Percentiles rank a stretch among this genome's conserved stretches.
Evolutionary conservation across 768 basidiomycete species (phyloP).

Genomic region (Naganishia kalamii): DNA sequence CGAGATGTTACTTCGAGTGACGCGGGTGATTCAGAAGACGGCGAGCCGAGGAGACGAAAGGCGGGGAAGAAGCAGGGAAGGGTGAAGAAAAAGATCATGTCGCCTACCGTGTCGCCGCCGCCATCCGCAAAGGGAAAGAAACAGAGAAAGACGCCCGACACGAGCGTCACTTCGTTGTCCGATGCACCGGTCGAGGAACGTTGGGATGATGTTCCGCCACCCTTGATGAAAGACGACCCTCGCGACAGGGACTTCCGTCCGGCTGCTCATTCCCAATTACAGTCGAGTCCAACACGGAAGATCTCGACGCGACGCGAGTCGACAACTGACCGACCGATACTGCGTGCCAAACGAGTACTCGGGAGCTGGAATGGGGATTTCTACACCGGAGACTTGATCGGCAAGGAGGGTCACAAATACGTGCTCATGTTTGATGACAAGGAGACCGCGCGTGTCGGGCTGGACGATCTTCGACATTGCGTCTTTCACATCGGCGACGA

Average conservation of each 20-base stretch:
- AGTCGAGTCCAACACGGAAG: not conserved
- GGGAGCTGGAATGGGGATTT: constrained; percentile 1
- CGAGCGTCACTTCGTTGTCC: not conserved
- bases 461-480: constrained; percentile 10
- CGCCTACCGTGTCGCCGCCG: not conserved
- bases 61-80: not conserved
- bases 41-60: not conserved
- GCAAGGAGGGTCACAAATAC: not conserved
- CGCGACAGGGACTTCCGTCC: not conserved
- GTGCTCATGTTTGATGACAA: not conserved
- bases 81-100: not conserved
- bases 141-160: not conserved
- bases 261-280: not conserved
- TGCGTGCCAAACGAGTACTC: not conserved
- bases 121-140: not conserved
- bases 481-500: not conserved
- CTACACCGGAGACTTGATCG: constrained; percentile 2
- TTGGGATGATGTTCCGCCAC: not conserved
- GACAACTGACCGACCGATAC: not conserved
- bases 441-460: not conserved
- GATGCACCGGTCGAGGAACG: not conserved
- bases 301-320: constrained; percentile 1
- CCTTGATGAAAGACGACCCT: constrained; percentile 8
- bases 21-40: not conserved
- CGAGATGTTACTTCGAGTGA: not conserved